Percentiles rank a stretch among this genome's conserved stretches.
phyloP scores from a whole-genome alignment of 495 filamentous ascomycete species.

The Penicillium cosmopolitanum region DNA sequence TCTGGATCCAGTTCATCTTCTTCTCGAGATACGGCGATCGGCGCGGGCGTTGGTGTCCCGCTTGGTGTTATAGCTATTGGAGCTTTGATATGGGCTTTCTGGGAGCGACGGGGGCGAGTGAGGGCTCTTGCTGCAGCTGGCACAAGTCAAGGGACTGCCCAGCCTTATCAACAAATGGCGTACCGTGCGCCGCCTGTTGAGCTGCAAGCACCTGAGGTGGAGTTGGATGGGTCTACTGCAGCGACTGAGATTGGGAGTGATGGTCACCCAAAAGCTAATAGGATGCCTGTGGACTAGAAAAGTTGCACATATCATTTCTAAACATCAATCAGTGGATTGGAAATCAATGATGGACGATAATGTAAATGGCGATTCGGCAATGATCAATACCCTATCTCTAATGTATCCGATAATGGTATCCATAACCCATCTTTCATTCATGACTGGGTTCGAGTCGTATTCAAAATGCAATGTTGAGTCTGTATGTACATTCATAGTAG shows the following conservation, averaged over 20 bases:
- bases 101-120: conserved; percentile 16
- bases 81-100: conserved; percentile 23
- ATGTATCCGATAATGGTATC: no score
- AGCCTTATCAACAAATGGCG: neutral
- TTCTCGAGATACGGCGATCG: conserved; percentile 14
- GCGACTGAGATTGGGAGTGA: conserved; percentile 1
- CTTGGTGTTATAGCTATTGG: conserved; percentile 26
- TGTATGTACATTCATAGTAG: no score
- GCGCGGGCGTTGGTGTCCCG: conserved; percentile 18
- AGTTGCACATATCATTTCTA: neutral
- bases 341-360: neutral
- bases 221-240: neutral
- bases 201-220: neutral
- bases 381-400: no score
- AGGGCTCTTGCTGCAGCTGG: conserved; percentile 7
- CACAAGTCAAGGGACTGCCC: neutral
- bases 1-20: neutral
- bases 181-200: neutral
- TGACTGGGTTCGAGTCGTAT: no score
- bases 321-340: no score
- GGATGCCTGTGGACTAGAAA: neutral
- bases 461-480: no score
- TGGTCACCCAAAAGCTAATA: neutral
- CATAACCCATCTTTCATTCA: no score
- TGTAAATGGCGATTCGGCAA: neutral